phyloP scores from a whole-genome alignment of 768 basidiomycete species.

The Macrolepiota dolichaula region DNA sequence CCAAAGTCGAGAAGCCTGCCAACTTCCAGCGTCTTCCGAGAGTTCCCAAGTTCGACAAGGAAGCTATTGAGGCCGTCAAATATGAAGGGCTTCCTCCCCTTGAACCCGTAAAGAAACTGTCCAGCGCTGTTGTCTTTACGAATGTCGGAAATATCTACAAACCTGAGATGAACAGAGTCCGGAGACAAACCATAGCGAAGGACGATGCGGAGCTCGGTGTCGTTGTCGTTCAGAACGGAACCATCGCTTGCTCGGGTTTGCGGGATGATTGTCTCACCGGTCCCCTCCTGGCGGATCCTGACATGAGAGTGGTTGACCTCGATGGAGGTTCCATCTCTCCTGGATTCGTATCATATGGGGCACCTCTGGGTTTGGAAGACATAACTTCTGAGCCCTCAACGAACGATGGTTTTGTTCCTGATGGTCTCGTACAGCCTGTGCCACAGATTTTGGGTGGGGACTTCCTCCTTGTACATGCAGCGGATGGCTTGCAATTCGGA shows the following conservation, averaged over 20 bases:
- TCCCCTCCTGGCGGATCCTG: slow-evolving; percentile 13
- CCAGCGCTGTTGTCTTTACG: slow-evolving; percentile 51
- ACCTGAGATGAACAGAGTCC: slow-evolving; percentile 23
- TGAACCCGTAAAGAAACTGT: slow-evolving; percentile 31
- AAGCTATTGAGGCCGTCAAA: slow-evolving; percentile 54
- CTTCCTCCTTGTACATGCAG: slow-evolving; percentile 56
- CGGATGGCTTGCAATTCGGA: slow-evolving; percentile 69
- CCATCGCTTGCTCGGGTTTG: slow-evolving; percentile 46
- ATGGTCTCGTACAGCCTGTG: slow-evolving; percentile 43
- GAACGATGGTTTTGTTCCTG: slow-evolving; percentile 59
- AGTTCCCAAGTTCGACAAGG: slow-evolving; percentile 70
- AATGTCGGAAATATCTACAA: slow-evolving; percentile 57
- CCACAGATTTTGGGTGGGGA: slow-evolving; percentile 52
- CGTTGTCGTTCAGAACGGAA: slow-evolving; percentile 43
- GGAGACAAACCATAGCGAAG: slow-evolving; percentile 24
- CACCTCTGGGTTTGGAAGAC: slow-evolving; percentile 66
- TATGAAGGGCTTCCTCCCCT: slow-evolving; percentile 80
- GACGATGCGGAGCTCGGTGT: slow-evolving; percentile 23
- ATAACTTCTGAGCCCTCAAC: slow-evolving; percentile 69
- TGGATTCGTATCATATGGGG: slow-evolving; percentile 69
- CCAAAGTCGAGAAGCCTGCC: slow-evolving; percentile 47
- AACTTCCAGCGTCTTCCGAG: slow-evolving; percentile 44
- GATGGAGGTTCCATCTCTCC: slow-evolving; percentile 66
- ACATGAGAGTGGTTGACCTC: slow-evolving; percentile 51
- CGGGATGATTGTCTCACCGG: slow-evolving; percentile 20